Evolutionary conservation across 225 moss, liverwort and hornwort species (phyloP).

Genomic region (Sphagnum contortum): DNA sequence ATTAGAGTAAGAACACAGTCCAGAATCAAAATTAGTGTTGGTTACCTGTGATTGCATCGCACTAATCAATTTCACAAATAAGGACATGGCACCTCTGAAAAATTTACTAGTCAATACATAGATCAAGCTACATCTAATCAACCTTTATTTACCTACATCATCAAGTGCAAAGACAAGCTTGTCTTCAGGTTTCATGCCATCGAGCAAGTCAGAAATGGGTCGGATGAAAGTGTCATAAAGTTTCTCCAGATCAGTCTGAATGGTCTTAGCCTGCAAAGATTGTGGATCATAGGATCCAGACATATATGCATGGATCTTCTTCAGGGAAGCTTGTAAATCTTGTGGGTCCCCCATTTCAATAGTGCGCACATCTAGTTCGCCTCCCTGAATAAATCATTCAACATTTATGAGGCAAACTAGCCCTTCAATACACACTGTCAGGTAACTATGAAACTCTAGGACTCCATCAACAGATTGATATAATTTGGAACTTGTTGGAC

Average conservation of each 20-base stretch:
- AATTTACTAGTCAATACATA: no score
- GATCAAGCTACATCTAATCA: background rate
- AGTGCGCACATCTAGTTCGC: conserved; percentile 8
- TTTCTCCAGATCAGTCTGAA: no score
- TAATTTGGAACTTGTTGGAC: no score
- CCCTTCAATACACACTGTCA: background rate
- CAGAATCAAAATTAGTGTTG: background rate
- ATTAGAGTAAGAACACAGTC: background rate
- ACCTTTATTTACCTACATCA: conserved; percentile 14
- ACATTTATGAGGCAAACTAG: no score
- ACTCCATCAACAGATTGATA: no score
- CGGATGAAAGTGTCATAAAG: conserved; percentile 11
- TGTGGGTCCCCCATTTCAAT: no score
- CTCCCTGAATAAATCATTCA: conserved; percentile 2
- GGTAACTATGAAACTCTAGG: no score
- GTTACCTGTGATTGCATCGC: background rate
- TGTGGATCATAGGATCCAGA: no score
- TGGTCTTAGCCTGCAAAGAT: no score
- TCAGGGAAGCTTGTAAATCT: no score
- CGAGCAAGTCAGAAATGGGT: conserved; percentile 18
- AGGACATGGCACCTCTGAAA: background rate
- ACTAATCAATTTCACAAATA: background rate
- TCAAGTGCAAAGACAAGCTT: conserved; percentile 17
- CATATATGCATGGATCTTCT: no score
- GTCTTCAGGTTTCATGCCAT: conserved; percentile 7